Base-by-base conservation (phyloP, 768 basidiomycete species). In the Kwoniella newhampshirensis region DNA sequence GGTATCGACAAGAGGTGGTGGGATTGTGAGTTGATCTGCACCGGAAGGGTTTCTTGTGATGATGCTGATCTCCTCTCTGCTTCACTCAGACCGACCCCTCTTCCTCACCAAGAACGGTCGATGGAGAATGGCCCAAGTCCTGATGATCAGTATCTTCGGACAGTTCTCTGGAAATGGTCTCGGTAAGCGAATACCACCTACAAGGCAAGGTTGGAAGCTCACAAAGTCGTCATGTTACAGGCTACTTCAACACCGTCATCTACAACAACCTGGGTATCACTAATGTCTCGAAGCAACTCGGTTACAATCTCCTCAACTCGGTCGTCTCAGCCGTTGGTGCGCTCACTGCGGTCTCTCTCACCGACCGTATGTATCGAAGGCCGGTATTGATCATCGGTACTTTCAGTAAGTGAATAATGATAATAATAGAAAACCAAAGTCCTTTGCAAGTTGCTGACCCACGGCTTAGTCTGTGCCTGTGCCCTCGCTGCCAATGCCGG, bases 1-100 rank as follows among this genome's bases (percentile, higher is more conserved):
- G 84, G 81, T 13, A 81, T 82, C 13, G 82, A 83, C 67, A 84
- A 84, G 68, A 77, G 81, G 46, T 84, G 83, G 83, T 81, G 68
- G 65, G 81, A 84, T 68, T 84, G 82, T 59, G 30, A 48, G 54
- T 60, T 18, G 7, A 18, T 2, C 15, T 23, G 15, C n/a, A 4
- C 36, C 17, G 17, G 11, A 18, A 13, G 15, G n/a, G 26, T 21
- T 18, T 48, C 3, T 8, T 26, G 6, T 6, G 15, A 18, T 26
- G 3, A 13, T 15, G 32, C 58, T 60, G 52, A 53, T 30, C 5
- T 11, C 1, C 15, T 32, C 15, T 43, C 27, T n/a, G n/a, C n/a
- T n/a, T n/a, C 8, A 6, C 17, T 18, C 41, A 57, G 54, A 58
- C 52, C 50, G 59, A 37, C 57, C 62, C 11, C 52, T 68, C 20